Evolutionary conservation across 768 basidiomycete genomes (phyloP).

Genomic region (Rhizopogon vulgaris): DNA sequence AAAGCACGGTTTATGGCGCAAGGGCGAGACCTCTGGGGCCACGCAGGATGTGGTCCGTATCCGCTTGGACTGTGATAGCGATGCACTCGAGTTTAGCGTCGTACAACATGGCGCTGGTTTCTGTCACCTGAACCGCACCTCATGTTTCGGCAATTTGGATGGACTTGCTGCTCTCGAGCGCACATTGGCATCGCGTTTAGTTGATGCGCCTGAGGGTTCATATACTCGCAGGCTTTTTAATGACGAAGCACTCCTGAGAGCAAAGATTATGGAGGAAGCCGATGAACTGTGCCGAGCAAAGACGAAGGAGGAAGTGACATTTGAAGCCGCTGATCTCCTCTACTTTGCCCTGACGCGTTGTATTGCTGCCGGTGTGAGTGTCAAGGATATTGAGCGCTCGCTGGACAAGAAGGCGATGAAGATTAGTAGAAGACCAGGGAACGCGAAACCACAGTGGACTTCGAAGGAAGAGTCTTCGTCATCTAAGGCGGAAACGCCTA

Average conservation of each 20-base stretch:
- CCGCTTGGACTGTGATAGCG: constrained; percentile 85
- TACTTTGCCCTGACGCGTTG: constrained; percentile 91
- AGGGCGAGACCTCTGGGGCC: constrained; percentile 94
- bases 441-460: constrained; percentile 83
- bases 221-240: constrained; percentile 87
- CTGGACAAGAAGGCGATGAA: constrained; percentile 83
- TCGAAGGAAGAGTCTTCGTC: constrained; percentile 14
- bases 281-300: constrained; percentile 89
- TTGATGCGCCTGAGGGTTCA: constrained; percentile 79
- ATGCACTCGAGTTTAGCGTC: constrained; percentile 88
- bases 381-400: constrained; percentile 78
- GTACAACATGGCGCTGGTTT: constrained; percentile 88
- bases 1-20: constrained; percentile 93
- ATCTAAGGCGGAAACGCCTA: constrained; percentile 13
- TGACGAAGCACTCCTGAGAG: constrained; percentile 72
- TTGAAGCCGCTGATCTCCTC: constrained; percentile 91
- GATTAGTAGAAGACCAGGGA: constrained; percentile 81
- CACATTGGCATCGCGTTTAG: constrained; percentile 66
- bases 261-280: constrained; percentile 98
- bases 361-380: constrained; percentile 70
- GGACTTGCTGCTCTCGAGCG: constrained; percentile 79
- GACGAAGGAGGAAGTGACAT: constrained; percentile 77
- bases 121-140: constrained; percentile 82
- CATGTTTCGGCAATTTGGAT: constrained; percentile 82
- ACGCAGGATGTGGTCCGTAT: constrained; percentile 84